phyloP scores from a whole-genome alignment of 163 green algal species.

The Volvox carteri region DNA sequence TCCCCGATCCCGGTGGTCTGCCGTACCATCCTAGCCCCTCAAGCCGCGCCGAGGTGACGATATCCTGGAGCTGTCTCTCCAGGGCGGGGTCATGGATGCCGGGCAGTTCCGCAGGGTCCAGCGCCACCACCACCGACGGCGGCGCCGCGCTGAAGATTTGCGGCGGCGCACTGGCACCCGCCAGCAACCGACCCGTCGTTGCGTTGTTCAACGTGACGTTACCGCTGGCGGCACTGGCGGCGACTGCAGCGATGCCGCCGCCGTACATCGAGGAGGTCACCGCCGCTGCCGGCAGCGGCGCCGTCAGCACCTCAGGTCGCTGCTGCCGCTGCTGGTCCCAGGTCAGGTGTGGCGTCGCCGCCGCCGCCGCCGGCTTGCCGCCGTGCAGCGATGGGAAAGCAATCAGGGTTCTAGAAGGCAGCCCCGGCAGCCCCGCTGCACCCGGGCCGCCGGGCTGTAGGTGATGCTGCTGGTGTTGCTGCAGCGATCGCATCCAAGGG shows the following conservation, averaged over 20 bases:
- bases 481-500: no score
- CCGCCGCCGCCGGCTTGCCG: not conserved
- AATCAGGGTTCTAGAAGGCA: no score
- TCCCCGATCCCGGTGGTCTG: not conserved
- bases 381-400: not conserved
- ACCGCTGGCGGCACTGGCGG: not conserved
- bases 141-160: not conserved
- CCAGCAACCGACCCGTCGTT: not conserved
- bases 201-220: not conserved
- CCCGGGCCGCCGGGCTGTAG: not conserved
- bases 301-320: no score
- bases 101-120: not conserved
- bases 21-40: constrained; percentile 18
- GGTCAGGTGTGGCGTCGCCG: no score
- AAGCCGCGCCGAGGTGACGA: not conserved
- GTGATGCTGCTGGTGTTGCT: not conserved
- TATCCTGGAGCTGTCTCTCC: constrained; percentile 45
- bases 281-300: no score
- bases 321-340: not conserved
- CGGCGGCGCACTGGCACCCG: not conserved
- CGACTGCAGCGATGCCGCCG: not conserved
- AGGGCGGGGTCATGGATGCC: constrained; percentile 5
- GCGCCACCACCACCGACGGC: not conserved
- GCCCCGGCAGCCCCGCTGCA: no score
- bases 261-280: no score